Percentiles rank a stretch among this genome's conserved stretches.
These are phyloP conservation scores for Venturia effusa DNA, from an alignment of 2,329 filamentous ascomycete species.

Conservation along the genomic window DNA sequence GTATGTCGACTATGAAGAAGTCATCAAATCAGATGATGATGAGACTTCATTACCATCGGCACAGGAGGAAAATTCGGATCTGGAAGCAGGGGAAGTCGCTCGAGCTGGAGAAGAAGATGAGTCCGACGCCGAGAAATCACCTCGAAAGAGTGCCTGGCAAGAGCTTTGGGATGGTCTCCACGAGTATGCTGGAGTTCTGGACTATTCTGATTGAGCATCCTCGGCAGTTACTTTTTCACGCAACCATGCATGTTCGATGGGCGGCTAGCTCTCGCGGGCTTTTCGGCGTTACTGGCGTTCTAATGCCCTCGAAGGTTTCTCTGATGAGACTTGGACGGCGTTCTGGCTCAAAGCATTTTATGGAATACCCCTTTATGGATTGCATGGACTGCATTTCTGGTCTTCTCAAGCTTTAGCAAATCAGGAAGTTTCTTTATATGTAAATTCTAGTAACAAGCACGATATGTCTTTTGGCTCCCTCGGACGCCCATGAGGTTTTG, in stretches of 20 bases:
- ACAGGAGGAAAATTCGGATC: not conserved
- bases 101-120: not conserved
- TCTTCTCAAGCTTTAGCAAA: not conserved
- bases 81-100: not conserved
- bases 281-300: not conserved
- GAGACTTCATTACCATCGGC: not conserved
- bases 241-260: not conserved
- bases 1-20: not conserved
- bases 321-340: not conserved
- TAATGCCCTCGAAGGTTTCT: not conserved
- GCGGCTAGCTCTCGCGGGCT: not conserved
- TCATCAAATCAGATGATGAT: not conserved
- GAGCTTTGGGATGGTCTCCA: conserved; percentile 12
- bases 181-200: conserved; percentile 11
- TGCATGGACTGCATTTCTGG: not conserved
- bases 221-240: not conserved
- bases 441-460: not conserved
- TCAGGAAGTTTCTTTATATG: not conserved
- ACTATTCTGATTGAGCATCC: conserved; percentile 5
- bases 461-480: too few species aligned
- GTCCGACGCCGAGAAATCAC: not conserved
- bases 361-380: not conserved
- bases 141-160: conserved; percentile 12
- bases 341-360: not conserved
- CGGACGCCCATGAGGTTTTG: too few species aligned